Percentiles rank a stretch among this genome's conserved stretches.
These are phyloP conservation scores for Hypoxylon sp. DNA, from an alignment of 2,329 filamentous ascomycete genomes.

Conservation along the genomic window DNA sequence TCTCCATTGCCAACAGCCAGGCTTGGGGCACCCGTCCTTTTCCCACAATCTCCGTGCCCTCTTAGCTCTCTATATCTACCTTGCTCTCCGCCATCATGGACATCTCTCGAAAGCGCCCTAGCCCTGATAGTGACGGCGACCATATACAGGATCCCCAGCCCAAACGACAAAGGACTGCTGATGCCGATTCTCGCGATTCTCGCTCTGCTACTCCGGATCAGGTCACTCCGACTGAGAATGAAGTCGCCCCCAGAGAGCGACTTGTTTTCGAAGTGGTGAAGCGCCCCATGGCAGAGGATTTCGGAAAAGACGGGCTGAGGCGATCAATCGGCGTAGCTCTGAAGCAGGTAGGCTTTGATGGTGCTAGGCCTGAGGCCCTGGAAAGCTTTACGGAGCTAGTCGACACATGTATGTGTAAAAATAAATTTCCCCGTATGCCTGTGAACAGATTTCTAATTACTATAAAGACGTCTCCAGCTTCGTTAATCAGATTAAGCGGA, in stretches of 20 bases:
- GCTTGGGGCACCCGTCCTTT: background rate
- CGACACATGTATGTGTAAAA: conserved; percentile 67
- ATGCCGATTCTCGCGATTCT: conserved; percentile 31
- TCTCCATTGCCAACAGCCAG: background rate
- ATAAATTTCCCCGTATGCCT: background rate
- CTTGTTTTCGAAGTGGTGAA: conserved; percentile 37
- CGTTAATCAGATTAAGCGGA: conserved; percentile 63
- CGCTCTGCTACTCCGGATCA: conserved; percentile 28
- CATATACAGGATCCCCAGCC: conserved; percentile 25
- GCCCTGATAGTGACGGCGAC: conserved; percentile 36
- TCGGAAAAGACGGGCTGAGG: conserved; percentile 62
- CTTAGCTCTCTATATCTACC: background rate
- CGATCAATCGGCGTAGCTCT: conserved; percentile 70
- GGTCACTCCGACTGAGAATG: background rate
- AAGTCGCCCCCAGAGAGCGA: background rate
- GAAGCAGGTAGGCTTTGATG: conserved; percentile 71
- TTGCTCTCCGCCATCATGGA: conserved; percentile 34
- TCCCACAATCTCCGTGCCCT: background rate
- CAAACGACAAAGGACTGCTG: conserved; percentile 51
- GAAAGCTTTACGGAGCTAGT: conserved; percentile 70
- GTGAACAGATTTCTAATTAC: conserved; percentile 46
- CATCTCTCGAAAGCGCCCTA: conserved; percentile 47
- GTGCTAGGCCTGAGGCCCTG: conserved; percentile 68
- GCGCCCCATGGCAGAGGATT: conserved; percentile 52
- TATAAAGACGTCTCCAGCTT: conserved; percentile 65